Conservation (phyloP, 768 basidiomycete genomes). For the Collybia mongolica region DNA sequence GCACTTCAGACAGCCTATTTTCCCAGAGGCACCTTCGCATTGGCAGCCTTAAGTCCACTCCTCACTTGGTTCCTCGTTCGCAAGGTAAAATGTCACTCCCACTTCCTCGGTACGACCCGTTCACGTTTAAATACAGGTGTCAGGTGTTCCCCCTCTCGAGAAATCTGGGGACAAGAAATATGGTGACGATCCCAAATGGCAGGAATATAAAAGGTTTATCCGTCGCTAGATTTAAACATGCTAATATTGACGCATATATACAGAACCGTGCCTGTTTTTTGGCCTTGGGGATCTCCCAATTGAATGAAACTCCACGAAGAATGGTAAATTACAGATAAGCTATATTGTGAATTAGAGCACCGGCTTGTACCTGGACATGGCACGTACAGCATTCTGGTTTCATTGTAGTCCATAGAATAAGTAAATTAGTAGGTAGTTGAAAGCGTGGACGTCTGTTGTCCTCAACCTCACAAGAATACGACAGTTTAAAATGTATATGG, state of each 20-base stretch:
- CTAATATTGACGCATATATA: neutral
- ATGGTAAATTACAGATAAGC: too few species aligned
- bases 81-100: conserved; percentile 35
- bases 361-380: too few species aligned
- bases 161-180: conserved; percentile 53
- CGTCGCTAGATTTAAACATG: neutral
- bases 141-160: conserved; percentile 75
- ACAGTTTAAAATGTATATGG: too few species aligned
- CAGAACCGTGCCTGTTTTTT: conserved; percentile 44
- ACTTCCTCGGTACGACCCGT: neutral
- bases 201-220: conserved; percentile 55
- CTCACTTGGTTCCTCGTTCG: conserved; percentile 63
- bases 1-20: conserved; percentile 45
- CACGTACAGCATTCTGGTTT: too few species aligned
- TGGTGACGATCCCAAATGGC: conserved; percentile 52
- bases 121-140: conserved; percentile 34
- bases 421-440: too few species aligned
- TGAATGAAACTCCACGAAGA: neutral
- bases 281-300: conserved; percentile 40
- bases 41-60: conserved; percentile 57
- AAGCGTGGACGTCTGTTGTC: too few species aligned
- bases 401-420: too few species aligned
- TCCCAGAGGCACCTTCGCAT: conserved; percentile 38
- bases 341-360: too few species aligned
- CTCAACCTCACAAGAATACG: too few species aligned